Evolutionary conservation across 805 yeast species (phyloP).

Genomic region (Barnettozyma salicaria): DNA sequence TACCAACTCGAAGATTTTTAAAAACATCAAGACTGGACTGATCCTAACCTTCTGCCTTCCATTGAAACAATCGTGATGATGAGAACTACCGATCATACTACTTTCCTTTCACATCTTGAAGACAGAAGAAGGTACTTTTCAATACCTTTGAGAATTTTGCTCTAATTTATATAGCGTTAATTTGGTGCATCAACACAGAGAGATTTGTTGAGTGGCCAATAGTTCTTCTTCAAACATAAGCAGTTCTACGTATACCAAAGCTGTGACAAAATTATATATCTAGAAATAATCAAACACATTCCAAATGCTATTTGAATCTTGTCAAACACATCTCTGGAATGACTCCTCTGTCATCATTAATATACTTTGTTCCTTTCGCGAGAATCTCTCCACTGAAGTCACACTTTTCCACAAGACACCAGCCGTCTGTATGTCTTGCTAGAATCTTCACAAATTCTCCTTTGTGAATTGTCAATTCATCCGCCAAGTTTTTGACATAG

Average conservation of each 20-base stretch:
- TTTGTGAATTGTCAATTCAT: constrained; percentile 28
- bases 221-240: too few relatives aligned
- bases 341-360: constrained; percentile 36
- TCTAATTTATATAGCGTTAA: too few relatives aligned
- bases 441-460: constrained; percentile 32
- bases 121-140: too few relatives aligned
- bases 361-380: constrained; percentile 17
- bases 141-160: too few relatives aligned
- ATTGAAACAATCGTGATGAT: too few relatives aligned
- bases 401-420: constrained; percentile 38
- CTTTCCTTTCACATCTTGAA: too few relatives aligned
- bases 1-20: too few relatives aligned
- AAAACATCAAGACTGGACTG: too few relatives aligned
- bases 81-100: too few relatives aligned
- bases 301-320: neutral
- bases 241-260: neutral
- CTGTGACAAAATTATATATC: neutral
- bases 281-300: neutral
- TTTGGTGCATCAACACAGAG: too few relatives aligned
- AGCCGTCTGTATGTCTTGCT: constrained; percentile 39
- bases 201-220: too few relatives aligned
- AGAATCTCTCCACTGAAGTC: constrained; percentile 19
- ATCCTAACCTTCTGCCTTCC: too few relatives aligned
- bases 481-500: constrained; percentile 31
- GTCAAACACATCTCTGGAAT: constrained; percentile 34